Conservation (phyloP, 1,284 basidiomycete species). For the Blastosporella zonata region DNA sequence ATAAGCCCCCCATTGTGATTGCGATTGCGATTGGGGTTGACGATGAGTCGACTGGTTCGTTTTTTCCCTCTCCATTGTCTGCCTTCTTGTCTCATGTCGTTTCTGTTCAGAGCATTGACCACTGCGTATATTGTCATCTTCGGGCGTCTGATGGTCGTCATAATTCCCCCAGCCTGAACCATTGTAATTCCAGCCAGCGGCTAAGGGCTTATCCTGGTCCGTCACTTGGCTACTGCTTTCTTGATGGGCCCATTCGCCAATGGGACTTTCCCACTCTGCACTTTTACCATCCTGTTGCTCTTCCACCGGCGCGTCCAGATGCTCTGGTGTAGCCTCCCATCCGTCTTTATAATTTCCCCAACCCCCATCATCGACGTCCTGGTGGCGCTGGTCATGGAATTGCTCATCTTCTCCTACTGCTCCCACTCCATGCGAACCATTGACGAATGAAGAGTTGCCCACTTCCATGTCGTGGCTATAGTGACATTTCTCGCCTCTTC, state of each 20-base stretch:
- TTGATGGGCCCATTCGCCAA: slow-evolving; percentile 1
- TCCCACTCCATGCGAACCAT: background rate
- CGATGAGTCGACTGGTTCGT: too few relatives aligned
- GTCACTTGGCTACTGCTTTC: background rate
- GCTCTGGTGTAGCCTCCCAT: background rate
- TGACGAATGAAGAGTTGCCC: background rate
- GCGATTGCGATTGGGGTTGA: background rate
- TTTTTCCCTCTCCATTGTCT: too few relatives aligned
- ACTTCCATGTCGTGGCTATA: slow-evolving; percentile 13
- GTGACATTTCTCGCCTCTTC: slow-evolving; percentile 11
- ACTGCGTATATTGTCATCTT: slow-evolving; percentile 3
- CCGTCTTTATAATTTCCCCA: background rate
- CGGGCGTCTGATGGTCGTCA: slow-evolving; percentile 10
- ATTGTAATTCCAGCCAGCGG: slow-evolving; percentile 9
- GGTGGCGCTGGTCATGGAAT: background rate
- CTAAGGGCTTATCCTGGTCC: background rate
- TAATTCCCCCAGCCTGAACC: slow-evolving; percentile 12
- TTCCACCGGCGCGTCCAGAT: background rate
- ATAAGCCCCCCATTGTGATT: too few relatives aligned
- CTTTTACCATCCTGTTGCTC: background rate
- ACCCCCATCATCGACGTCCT: background rate
- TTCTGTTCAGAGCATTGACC: background rate
- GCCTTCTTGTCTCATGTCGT: background rate
- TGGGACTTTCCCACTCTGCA: background rate
- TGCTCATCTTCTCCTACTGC: background rate